These are phyloP conservation scores for Fusarium aywerte DNA, from an alignment of 2,329 filamentous ascomycete genomes.

Conservation along the genomic window DNA sequence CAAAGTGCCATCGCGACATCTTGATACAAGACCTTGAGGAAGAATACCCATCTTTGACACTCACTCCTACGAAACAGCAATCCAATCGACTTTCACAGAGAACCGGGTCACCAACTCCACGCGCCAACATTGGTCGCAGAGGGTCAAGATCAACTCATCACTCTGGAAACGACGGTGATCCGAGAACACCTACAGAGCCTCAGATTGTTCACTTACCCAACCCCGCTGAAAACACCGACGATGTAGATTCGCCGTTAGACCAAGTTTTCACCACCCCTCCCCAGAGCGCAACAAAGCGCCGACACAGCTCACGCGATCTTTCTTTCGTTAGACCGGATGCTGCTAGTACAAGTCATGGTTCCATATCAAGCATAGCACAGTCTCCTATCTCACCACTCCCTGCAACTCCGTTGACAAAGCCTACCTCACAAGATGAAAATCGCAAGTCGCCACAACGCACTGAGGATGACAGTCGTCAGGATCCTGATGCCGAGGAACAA, in stretches of 20 bases:
- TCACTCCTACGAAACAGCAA: slow-evolving; percentile 45
- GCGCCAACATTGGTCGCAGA: slow-evolving; percentile 35
- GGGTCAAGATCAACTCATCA: slow-evolving; percentile 47
- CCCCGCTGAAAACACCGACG: slow-evolving; percentile 28
- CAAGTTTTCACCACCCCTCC: slow-evolving; percentile 49
- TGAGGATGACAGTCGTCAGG: slow-evolving; percentile 50
- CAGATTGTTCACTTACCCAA: slow-evolving; percentile 34
- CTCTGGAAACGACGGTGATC: slow-evolving; percentile 41
- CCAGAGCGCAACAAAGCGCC: slow-evolving; percentile 45
- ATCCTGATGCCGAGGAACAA: slow-evolving; percentile 73
- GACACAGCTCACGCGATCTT: slow-evolving; percentile 45
- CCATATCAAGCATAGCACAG: slow-evolving; percentile 48
- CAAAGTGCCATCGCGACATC: slow-evolving; percentile 91
- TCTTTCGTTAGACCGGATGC: slow-evolving; percentile 38
- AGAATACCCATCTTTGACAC: slow-evolving; percentile 58
- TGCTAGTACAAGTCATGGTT: slow-evolving; percentile 46
- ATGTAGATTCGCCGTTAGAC: slow-evolving; percentile 45
- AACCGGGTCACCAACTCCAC: slow-evolving; percentile 46
- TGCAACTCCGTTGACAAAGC: slow-evolving; percentile 37
- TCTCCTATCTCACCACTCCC: slow-evolving; percentile 44
- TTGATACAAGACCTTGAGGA: slow-evolving; percentile 86
- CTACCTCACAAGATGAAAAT: slow-evolving; percentile 36
- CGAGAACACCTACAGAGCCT: slow-evolving; percentile 46
- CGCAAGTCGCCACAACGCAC: slow-evolving; percentile 31
- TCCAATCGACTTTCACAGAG: slow-evolving; percentile 38